phyloP scores from a whole-genome alignment of 371 early-diverging fungal species.

The Mucor racemosus region DNA sequence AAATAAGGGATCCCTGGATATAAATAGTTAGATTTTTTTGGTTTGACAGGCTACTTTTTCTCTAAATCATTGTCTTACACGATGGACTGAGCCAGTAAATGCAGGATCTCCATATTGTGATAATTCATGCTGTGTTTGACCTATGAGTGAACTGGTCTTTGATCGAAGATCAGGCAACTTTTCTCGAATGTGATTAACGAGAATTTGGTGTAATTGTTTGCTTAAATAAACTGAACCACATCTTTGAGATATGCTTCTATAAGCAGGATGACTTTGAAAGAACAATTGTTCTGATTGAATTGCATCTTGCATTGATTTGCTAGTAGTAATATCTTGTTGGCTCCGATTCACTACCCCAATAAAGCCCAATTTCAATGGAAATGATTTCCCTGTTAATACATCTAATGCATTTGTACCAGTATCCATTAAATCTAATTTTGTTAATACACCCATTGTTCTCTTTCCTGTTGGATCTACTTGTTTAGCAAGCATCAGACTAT shows the following conservation, averaged over 20 bases:
- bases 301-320: slow-evolving; percentile 82
- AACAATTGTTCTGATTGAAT: slow-evolving; percentile 79
- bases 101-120: slow-evolving; percentile 73
- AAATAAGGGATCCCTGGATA: slow-evolving; percentile 64
- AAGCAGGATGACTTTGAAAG: slow-evolving; percentile 85
- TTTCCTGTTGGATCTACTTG: slow-evolving; percentile 86
- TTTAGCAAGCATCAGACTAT: slow-evolving; percentile 90
- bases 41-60: slow-evolving; percentile 22
- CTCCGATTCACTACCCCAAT: slow-evolving; percentile 91
- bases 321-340: slow-evolving; percentile 85
- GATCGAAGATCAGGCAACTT: slow-evolving; percentile 83
- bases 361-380: slow-evolving; percentile 88
- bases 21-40: not conserved
- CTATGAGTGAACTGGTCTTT: slow-evolving; percentile 76
- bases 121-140: slow-evolving; percentile 83
- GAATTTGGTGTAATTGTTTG: slow-evolving; percentile 46
- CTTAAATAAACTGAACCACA: slow-evolving; percentile 56
- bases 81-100: slow-evolving; percentile 60
- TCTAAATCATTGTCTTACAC: slow-evolving; percentile 38
- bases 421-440: slow-evolving; percentile 96
- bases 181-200: slow-evolving; percentile 82
- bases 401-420: slow-evolving; percentile 90
- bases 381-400: slow-evolving; percentile 83
- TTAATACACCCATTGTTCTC: slow-evolving; percentile 91
- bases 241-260: slow-evolving; percentile 76